Conservation (phyloP, 148 eudicot genomes). For the Nepenthes mirabilis region DNA sequence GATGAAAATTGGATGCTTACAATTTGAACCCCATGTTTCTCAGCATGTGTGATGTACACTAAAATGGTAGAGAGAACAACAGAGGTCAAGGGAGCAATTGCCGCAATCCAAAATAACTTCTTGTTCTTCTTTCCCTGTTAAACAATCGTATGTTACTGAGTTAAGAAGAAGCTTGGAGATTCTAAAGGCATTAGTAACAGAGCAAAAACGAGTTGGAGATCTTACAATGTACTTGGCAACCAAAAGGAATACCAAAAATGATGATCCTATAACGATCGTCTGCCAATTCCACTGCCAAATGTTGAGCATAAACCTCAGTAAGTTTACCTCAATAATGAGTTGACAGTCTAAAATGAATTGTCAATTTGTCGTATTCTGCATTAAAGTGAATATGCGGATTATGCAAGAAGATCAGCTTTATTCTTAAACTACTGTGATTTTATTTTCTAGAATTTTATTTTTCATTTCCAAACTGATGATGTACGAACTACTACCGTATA, state of each 20-base stretch:
- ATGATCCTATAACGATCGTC: slow-evolving; percentile 54
- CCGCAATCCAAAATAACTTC: slow-evolving; percentile 79
- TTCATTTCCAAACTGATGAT: too few relatives aligned
- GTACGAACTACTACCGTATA: too few relatives aligned
- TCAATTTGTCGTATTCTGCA: neutral
- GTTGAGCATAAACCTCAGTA: neutral
- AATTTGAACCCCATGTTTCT: slow-evolving; percentile 61
- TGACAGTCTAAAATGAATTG: neutral
- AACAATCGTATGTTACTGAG: neutral
- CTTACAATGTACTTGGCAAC: slow-evolving; percentile 63
- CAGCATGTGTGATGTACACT: slow-evolving; percentile 56
- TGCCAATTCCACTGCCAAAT: slow-evolving; percentile 73
- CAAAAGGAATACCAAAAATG: slow-evolving; percentile 69
- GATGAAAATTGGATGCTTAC: slow-evolving; percentile 20
- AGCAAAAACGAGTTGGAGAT: neutral
- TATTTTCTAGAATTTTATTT: too few relatives aligned
- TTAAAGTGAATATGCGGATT: neutral
- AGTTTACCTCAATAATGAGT: neutral
- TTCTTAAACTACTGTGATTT: too few relatives aligned
- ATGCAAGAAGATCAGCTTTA: neutral
- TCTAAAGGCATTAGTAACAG: neutral
- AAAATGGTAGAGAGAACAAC: slow-evolving; percentile 62
- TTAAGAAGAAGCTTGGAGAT: neutral
- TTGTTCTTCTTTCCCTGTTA: slow-evolving; percentile 71
- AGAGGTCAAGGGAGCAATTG: slow-evolving; percentile 69